These are phyloP conservation scores for Arthrobotrys iridis DNA, from an alignment of 2,329 filamentous ascomycete genomes.

Conservation along the genomic window DNA sequence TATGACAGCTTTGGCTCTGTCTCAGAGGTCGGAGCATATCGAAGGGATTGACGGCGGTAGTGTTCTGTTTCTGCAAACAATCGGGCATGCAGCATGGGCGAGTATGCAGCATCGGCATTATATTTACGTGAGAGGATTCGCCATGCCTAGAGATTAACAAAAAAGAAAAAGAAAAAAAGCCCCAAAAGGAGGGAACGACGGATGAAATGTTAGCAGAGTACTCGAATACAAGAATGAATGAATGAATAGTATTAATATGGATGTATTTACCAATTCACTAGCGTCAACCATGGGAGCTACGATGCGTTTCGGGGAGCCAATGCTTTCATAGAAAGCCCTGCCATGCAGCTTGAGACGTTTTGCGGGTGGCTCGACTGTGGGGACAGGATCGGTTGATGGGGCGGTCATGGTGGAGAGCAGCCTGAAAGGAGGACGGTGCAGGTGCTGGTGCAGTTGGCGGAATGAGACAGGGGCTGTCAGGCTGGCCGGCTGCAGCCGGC, in stretches of 20 bases:
- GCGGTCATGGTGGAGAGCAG: constrained; percentile 5
- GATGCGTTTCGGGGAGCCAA: constrained; percentile 89
- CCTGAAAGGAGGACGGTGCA: neutral
- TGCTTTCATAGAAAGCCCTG: constrained; percentile 90
- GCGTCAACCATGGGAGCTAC: constrained; percentile 98
- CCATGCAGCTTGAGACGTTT: constrained; percentile 75
- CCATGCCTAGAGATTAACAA: constrained; percentile 75
- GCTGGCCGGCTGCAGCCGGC: constrained; percentile 24
- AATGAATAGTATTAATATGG: neutral
- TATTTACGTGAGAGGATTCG: constrained; percentile 95
- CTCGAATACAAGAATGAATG: neutral
- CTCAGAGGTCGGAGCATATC: constrained; percentile 60
- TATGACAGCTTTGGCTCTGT: constrained; percentile 67
- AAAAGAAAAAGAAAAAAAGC: neutral
- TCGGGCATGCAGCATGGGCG: constrained; percentile 94
- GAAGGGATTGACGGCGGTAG: constrained; percentile 82
- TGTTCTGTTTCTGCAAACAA: constrained; percentile 80
- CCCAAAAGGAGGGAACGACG: neutral
- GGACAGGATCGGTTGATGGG: neutral
- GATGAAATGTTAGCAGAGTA: neutral
- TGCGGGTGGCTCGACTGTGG: constrained; percentile 12
- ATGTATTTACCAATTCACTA: constrained; percentile 85
- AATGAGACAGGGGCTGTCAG: neutral
- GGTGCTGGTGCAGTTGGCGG: neutral
- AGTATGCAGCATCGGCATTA: constrained; percentile 84